Conservation (phyloP, 257 asterid genomes). For the Solanum sitiens region DNA sequence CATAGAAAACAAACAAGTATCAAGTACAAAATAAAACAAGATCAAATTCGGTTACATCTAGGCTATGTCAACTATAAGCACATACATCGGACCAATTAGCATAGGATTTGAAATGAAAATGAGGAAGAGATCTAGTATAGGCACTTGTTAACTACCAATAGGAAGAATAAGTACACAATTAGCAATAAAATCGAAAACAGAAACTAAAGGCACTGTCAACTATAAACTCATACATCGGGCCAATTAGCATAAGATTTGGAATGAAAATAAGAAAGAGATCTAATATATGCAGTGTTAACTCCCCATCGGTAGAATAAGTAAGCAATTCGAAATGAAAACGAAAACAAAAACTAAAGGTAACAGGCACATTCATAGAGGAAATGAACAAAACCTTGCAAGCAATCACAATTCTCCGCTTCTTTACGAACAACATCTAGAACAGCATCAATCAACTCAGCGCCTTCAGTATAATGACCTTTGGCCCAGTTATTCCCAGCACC, state of each 20-base stretch:
- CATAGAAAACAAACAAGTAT: not conserved
- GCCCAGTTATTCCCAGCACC: slow-evolving; percentile 73
- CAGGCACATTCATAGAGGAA: not conserved
- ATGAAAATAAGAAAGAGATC: not conserved
- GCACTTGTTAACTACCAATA: not conserved
- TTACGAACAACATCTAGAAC: slow-evolving; percentile 67
- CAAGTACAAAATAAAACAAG: not conserved
- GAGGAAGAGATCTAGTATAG: not conserved
- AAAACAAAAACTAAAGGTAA: not conserved
- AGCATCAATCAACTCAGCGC: slow-evolving; percentile 56
- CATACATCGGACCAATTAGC: not conserved
- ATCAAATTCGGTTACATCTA: not conserved
- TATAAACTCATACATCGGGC: not conserved
- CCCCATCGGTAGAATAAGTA: not conserved
- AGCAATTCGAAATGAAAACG: not conserved
- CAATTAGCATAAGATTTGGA: not conserved
- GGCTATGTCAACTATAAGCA: not conserved
- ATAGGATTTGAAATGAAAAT: not conserved
- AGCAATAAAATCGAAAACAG: not conserved
- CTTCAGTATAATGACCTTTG: slow-evolving; percentile 63
- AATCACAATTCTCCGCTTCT: slow-evolving; percentile 61
- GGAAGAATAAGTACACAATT: not conserved
- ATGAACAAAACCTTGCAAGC: slow-evolving; percentile 42
- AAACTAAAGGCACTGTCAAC: not conserved
- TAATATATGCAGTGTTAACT: not conserved